Evolutionary conservation across 257 asterid species (phyloP).

Genomic region (Prunella vulgaris): DNA sequence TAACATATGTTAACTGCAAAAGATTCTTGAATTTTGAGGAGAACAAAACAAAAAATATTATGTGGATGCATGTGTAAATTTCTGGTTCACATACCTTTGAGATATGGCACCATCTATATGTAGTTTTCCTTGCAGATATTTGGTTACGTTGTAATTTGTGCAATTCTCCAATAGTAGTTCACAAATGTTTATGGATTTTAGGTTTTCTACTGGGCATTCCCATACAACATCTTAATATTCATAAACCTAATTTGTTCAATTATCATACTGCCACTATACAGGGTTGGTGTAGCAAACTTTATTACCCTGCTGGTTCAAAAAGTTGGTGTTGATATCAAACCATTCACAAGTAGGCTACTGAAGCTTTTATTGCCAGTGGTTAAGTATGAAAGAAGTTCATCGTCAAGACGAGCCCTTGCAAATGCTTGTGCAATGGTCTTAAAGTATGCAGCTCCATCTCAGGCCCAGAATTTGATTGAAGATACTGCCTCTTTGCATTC

Average conservation of each 20-base stretch:
- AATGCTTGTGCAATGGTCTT: constrained; percentile 89
- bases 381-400: constrained; percentile 80
- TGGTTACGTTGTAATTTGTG: neutral
- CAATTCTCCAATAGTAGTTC: constrained; percentile 5
- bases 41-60: neutral
- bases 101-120: neutral
- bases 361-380: constrained; percentile 83
- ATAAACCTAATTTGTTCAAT: neutral
- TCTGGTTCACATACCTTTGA: neutral
- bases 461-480: constrained; percentile 84
- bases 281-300: constrained; percentile 95
- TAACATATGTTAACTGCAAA: too few species aligned
- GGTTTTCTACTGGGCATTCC: neutral
- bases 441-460: constrained; percentile 73
- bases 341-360: constrained; percentile 74
- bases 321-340: constrained; percentile 78
- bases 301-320: constrained; percentile 71
- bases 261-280: constrained; percentile 31
- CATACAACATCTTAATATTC: constrained; percentile 2
- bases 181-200: neutral
- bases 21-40: neutral
- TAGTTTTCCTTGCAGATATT: neutral
- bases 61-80: neutral
- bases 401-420: constrained; percentile 88
- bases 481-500: constrained; percentile 79